Evolutionary conservation across 257 asterid genomes (phyloP).

Genomic region (Primulina tabacum): DNA sequence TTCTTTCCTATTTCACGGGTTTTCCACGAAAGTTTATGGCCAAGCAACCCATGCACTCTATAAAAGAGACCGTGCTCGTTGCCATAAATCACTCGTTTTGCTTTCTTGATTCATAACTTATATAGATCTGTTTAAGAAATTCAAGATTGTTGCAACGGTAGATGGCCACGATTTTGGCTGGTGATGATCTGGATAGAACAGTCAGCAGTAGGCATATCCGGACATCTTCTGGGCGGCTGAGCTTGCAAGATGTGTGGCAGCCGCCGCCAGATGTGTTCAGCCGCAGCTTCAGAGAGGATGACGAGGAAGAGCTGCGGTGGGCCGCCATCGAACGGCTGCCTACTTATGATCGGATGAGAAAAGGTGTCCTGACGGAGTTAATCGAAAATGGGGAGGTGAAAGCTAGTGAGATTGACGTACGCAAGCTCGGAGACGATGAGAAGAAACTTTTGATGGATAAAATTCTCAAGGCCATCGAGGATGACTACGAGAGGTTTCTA

Average conservation of each 20-base stretch:
- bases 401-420: slow-evolving; percentile 27
- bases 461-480: slow-evolving; percentile 27
- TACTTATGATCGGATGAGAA: slow-evolving; percentile 31
- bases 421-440: slow-evolving; percentile 26
- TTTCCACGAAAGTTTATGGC: not conserved
- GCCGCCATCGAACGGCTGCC: slow-evolving; percentile 51
- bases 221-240: slow-evolving; percentile 8
- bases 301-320: slow-evolving; percentile 45
- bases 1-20: no score
- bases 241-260: slow-evolving; percentile 23
- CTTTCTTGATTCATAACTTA: no score
- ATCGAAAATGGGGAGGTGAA: slow-evolving; percentile 29
- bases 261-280: slow-evolving; percentile 26
- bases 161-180: slow-evolving; percentile 27
- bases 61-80: not conserved
- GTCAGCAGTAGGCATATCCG: slow-evolving; percentile 24
- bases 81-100: not conserved
- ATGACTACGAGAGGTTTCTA: slow-evolving; percentile 38
- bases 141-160: not conserved
- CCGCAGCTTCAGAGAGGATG: slow-evolving; percentile 22
- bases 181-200: slow-evolving; percentile 25
- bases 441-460: slow-evolving; percentile 24
- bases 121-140: not conserved
- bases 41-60: not conserved
- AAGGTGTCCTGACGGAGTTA: slow-evolving; percentile 25